Conservation (phyloP, 2,329 filamentous ascomycete species). For the Aspergillus puulaauensis region DNA sequence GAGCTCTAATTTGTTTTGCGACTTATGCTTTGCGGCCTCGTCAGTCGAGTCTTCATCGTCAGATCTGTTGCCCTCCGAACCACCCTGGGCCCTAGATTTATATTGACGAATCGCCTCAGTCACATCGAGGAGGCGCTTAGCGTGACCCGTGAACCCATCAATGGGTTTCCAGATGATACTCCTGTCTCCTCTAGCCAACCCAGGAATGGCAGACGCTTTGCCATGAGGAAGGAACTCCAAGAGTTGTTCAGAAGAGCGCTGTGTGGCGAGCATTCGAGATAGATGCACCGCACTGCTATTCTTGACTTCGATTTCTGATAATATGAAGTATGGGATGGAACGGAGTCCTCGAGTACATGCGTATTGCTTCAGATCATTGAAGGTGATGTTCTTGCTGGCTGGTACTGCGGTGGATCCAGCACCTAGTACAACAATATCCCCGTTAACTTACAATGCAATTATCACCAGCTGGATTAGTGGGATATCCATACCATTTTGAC, state of each 20-base stretch:
- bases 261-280: conserved; percentile 28
- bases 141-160: conserved; percentile 18
- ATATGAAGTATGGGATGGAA: conserved; percentile 35
- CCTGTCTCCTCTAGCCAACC: conserved; percentile 13
- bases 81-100: conserved; percentile 5
- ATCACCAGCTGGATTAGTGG: background rate
- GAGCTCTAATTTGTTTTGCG: conserved; percentile 22
- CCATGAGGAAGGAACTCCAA: conserved; percentile 30
- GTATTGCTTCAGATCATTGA: conserved; percentile 24
- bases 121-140: conserved; percentile 23
- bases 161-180: conserved; percentile 33
- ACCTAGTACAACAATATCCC: conserved; percentile 1
- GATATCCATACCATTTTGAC: conserved; percentile 14
- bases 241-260: conserved; percentile 28
- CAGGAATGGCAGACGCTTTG: conserved; percentile 24
- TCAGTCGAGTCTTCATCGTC: conserved; percentile 11
- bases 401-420: background rate
- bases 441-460: conserved; percentile 1
- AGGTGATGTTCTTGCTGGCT: conserved; percentile 6
- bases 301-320: conserved; percentile 25
- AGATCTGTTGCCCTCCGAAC: background rate
- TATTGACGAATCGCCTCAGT: conserved; percentile 14
- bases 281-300: conserved; percentile 29
- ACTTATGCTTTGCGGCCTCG: conserved; percentile 18
- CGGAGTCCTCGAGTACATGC: conserved; percentile 34